These are phyloP conservation scores for Tulasnella sp. DNA, from an alignment of 768 basidiomycete species.

Conservation along the genomic window DNA sequence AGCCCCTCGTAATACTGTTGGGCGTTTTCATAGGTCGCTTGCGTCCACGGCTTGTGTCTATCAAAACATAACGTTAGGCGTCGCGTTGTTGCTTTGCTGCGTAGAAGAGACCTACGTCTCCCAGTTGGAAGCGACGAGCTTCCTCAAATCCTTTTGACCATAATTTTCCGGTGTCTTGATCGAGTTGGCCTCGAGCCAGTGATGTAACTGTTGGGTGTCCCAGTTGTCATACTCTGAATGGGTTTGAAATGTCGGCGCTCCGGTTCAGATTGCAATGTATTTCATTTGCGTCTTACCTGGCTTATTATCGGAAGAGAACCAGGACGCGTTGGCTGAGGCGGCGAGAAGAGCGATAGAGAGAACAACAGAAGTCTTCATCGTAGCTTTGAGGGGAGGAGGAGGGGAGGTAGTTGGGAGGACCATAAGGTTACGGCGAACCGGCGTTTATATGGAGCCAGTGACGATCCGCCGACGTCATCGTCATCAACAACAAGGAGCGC, in stretches of 20 bases:
- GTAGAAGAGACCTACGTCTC: constrained; percentile 21
- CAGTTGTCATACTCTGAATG: constrained; percentile 38
- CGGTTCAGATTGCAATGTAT: neutral
- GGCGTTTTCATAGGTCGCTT: constrained; percentile 52
- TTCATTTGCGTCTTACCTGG: neutral
- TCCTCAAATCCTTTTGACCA: constrained; percentile 33
- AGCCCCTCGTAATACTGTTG: constrained; percentile 49
- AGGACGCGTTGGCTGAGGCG: neutral
- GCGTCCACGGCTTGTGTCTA: constrained; percentile 37
- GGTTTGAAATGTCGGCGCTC: neutral
- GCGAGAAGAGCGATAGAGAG: neutral
- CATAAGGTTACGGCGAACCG: neutral
- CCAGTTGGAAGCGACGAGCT: constrained; percentile 58
- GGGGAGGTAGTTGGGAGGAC: neutral
- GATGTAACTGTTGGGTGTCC: constrained; percentile 51
- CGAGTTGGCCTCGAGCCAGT: constrained; percentile 60
- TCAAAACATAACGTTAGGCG: neutral
- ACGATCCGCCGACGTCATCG: too few species aligned
- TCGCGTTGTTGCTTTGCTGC: neutral
- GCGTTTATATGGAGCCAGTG: too few species aligned
- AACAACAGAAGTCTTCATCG: constrained; percentile 1
- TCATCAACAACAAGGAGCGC: too few species aligned
- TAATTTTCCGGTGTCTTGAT: constrained; percentile 39
- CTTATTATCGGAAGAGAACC: constrained; percentile 2
- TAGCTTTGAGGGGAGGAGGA: neutral